phyloP scores from a whole-genome alignment of 2,329 filamentous ascomycete genomes.

The Incumbomyces lentus region DNA sequence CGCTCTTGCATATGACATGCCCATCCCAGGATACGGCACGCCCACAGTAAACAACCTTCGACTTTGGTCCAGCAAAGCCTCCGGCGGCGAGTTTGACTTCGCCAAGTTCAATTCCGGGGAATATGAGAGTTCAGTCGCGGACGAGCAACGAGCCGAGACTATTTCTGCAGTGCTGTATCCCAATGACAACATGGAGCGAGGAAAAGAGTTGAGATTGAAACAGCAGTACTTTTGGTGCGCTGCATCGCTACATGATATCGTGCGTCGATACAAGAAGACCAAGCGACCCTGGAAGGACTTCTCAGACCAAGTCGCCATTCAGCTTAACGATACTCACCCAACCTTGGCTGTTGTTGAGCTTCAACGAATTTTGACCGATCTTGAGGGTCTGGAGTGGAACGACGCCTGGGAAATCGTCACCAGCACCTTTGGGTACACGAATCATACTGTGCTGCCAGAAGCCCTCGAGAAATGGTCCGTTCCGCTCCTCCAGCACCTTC shows the following conservation, averaged over 20 bases:
- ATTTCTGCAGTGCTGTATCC: conserved; percentile 96
- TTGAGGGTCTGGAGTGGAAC: conserved; percentile 88
- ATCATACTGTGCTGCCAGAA: conserved; percentile 95
- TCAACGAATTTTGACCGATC: conserved; percentile 80
- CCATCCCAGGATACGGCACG: conserved; percentile 82
- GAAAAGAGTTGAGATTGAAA: conserved; percentile 94
- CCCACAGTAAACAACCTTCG: conserved; percentile 90
- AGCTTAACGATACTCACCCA: conserved; percentile 95
- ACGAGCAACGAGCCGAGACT: conserved; percentile 96
- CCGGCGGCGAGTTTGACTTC: conserved; percentile 96
- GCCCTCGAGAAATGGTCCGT: conserved; percentile 98
- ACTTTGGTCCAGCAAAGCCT: conserved; percentile 95
- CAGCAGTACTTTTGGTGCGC: conserved; percentile 99
- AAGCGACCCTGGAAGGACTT: conserved; percentile 87
- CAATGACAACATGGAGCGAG: conserved; percentile 91
- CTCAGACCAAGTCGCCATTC: conserved; percentile 88
- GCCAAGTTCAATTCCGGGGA: conserved; percentile 98
- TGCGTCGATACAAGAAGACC: conserved; percentile 95
- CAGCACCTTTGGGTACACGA: conserved; percentile 85
- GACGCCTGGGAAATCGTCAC: conserved; percentile 76
- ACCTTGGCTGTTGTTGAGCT: conserved; percentile 93
- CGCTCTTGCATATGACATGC: conserved; percentile 87
- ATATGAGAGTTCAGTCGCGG: conserved; percentile 95
- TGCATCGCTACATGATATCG: conserved; percentile 89
- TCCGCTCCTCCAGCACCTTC: conserved; percentile 77